Base-by-base conservation (phyloP, 257 asterid genomes). In the Cruciata laevipes region DNA sequence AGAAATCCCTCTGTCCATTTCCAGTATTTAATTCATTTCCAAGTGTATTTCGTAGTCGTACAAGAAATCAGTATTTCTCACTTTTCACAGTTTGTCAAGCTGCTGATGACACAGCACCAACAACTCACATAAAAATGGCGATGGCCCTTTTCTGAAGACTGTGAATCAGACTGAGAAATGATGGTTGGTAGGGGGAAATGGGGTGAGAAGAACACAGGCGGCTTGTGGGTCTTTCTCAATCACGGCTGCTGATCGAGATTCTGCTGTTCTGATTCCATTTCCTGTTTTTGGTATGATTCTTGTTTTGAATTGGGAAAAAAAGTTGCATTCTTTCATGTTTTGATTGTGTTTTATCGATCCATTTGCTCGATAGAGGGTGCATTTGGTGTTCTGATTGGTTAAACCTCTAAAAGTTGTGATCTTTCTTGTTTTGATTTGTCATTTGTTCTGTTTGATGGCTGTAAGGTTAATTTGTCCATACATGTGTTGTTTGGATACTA, bases 231-330 rank as follows among this genome's bases (percentile, higher is more conserved):
- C 81, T 70, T 31, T 80, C 66, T 70, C 67, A 76, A 73, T 82
- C 84, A 67, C 83, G 76, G 92, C 91, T 84, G 88, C 90, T 85
- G 77, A 76, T 74, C 75, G 75, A 83, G 79, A 78, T 67, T 77
- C 74, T 75, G 80, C 37, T 52, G 33, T 66, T 59, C 65, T 40
- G 51, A 63, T 55, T 76, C 31, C 33, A 60, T 20, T 73, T 49
- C 32, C 44, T 66, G 66, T 38, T 60, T 57, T 51, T 53, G 71
- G 78, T 58, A 68, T 62, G 72, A 25, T 62, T 68, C 69, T 68
- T 60, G 5, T 49, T 42, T 56, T 62, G 67, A 24, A 23, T 20
- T n/a, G 4, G 20, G 20, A 4, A 47, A 47, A 10, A 63, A 71
- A 76, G 80, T 61, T 71, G 51, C 65, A 23, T 3, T 67, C 30